These are phyloP conservation scores for Alternaria sp. DNA, from an alignment of 2,329 filamentous ascomycete genomes.

Conservation along the genomic window DNA sequence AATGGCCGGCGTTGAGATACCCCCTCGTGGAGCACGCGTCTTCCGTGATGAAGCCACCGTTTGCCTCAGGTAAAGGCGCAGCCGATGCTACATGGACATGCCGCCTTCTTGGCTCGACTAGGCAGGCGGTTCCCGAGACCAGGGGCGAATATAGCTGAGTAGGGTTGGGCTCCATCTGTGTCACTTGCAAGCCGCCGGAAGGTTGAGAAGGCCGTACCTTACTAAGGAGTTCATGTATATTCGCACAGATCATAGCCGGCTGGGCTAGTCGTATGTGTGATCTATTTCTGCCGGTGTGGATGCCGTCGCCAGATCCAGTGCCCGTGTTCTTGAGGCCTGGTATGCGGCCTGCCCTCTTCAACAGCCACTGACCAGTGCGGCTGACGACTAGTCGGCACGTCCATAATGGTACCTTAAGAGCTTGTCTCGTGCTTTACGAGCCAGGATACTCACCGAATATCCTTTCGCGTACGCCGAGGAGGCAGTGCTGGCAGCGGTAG, in stretches of 20 bases:
- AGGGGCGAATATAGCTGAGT: background rate
- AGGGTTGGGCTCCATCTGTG: background rate
- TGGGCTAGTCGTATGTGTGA: background rate
- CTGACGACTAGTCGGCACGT: background rate
- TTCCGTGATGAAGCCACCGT: background rate
- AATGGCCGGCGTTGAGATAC: background rate
- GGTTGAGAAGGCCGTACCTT: background rate
- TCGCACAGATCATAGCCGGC: background rate
- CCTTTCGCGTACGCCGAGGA: background rate
- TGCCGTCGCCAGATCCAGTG: background rate
- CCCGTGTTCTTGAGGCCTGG: background rate
- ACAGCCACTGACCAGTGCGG: background rate
- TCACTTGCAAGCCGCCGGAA: background rate
- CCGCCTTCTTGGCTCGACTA: background rate
- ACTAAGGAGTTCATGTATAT: background rate
- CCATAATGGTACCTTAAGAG: background rate
- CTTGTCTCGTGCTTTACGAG: background rate
- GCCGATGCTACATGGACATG: background rate
- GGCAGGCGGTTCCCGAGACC: background rate
- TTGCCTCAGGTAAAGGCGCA: background rate
- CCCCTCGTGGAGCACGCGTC: background rate
- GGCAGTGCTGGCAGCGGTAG: background rate
- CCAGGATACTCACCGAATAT: background rate
- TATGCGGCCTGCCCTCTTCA: background rate
- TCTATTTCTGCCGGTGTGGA: background rate